phyloP scores from a whole-genome alignment of 208 protist genomes.

The Leishmania amazonensis region DNA sequence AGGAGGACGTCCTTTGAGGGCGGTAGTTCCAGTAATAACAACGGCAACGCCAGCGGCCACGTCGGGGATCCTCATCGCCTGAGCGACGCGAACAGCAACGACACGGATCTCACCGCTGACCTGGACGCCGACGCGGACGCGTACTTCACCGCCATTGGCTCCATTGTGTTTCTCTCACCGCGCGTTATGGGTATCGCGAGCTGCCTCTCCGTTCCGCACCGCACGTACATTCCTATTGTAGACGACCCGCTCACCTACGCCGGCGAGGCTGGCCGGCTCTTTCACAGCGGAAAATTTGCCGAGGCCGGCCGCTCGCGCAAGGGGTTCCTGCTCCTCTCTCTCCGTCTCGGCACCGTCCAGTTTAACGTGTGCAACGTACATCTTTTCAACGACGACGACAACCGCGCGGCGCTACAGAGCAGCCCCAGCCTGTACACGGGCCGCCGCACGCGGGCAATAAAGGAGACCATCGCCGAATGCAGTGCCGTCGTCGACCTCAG shows the following conservation, averaged over 20 bases:
- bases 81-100: slow-evolving; percentile 8
- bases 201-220: slow-evolving; percentile 76
- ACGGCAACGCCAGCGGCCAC: neutral
- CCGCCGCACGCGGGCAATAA: slow-evolving; percentile 50
- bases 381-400: slow-evolving; percentile 73
- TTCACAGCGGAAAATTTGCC: slow-evolving; percentile 64
- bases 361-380: slow-evolving; percentile 79
- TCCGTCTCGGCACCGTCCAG: slow-evolving; percentile 68
- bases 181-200: slow-evolving; percentile 74
- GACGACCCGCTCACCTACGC: slow-evolving; percentile 82
- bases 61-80: neutral
- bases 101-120: slow-evolving; percentile 16
- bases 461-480: slow-evolving; percentile 68
- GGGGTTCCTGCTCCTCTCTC: slow-evolving; percentile 71
- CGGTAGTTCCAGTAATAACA: neutral
- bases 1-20: neutral
- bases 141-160: slow-evolving; percentile 70
- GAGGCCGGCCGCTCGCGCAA: slow-evolving; percentile 66
- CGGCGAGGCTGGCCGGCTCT: slow-evolving; percentile 48
- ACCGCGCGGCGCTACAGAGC: slow-evolving; percentile 42
- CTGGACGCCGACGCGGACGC: slow-evolving; percentile 23
- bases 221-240: slow-evolving; percentile 69
- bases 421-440: slow-evolving; percentile 57
- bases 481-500: slow-evolving; percentile 42
- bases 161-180: slow-evolving; percentile 74